phyloP scores from a whole-genome alignment of 139 green algal species.

The Coccomyxa sp. region DNA sequence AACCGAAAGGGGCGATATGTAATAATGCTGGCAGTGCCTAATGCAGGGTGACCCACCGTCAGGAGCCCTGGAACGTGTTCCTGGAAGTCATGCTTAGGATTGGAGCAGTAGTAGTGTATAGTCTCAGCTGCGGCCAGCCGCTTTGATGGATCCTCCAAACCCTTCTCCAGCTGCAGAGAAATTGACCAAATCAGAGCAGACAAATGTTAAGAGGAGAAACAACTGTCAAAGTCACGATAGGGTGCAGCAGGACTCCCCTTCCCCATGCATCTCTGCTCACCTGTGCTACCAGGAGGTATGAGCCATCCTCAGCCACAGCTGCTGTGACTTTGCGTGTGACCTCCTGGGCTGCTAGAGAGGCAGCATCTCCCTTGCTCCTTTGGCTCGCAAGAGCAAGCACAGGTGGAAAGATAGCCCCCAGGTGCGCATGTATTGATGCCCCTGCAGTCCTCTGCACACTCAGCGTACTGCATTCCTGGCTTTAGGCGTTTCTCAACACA shows the following conservation, averaged over 20 bases:
- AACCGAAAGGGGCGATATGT: background rate
- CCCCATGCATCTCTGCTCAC: too few species aligned
- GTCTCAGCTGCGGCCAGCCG: conserved; percentile 50
- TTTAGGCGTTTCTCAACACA: too few species aligned
- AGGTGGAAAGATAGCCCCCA: conserved; percentile 60
- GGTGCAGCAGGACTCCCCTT: too few species aligned
- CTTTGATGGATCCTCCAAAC: conserved; percentile 55
- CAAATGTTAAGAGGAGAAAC: background rate
- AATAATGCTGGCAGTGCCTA: too few species aligned
- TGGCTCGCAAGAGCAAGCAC: conserved; percentile 49
- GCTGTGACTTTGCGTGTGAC: conserved; percentile 26
- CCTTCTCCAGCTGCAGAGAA: conserved; percentile 55
- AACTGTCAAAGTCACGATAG: too few species aligned
- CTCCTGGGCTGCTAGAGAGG: conserved; percentile 25
- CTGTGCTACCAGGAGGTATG: conserved; percentile 64
- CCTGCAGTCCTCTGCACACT: too few species aligned
- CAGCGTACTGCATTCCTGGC: too few species aligned
- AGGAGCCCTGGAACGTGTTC: conserved; percentile 65
- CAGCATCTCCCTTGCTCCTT: conserved; percentile 6
- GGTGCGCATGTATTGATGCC: conserved; percentile 56
- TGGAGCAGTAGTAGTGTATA: conserved; percentile 32
- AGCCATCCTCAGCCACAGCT: conserved; percentile 57
- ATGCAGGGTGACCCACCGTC: too few species aligned
- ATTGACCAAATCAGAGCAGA: background rate
- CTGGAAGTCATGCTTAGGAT: conserved; percentile 53